Base-by-base conservation (phyloP, 2,329 filamentous ascomycete species). In the Allantophomopsis lycopodina region DNA sequence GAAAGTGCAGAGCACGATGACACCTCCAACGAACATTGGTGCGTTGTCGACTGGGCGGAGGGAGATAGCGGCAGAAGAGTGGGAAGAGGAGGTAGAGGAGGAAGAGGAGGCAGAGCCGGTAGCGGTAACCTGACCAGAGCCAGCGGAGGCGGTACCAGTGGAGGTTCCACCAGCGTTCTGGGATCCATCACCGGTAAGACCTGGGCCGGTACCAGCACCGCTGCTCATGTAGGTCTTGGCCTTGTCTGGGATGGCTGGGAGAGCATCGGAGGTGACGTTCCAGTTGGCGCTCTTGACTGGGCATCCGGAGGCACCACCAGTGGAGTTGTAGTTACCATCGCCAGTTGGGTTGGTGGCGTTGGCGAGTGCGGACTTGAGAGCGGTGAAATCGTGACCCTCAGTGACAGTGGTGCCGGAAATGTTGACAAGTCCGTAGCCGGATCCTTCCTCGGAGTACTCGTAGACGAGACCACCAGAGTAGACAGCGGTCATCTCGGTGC, bases 391-490 rank as follows among this genome's bases (percentile, higher is more conserved):
- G 30, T 45, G 37, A 32, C 56, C 53, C 36, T 61, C 59, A 20
- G 57, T 57, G 35, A 63, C 57, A 34, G 52, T 56, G 44, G 58
- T 61, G 36, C 44, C 42, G 16, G 7, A n/a, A 28, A 41, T 41
- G 12, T 13, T 41, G 36, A 41, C 40, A 5, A 41, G 79, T 46
- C 87, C 88, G 61, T 76, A 94, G 36, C 77, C 68, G 63, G 78
- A 83, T 44, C 69, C 67, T 61, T 89, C 84, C 54, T 81, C 64
- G 12, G 82, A 79, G 68, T 94, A 95, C 63, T 95, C 87, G 66
- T 94, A 95, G 60, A 94, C 82, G 31, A 95, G 73, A 59, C 88
- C 88, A 52, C 88, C 88, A 32, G 87, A 94, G 72, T 94, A 95
- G 52, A 94, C 86, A 15, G 60, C 49, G 4, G 80, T 85, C 88